phyloP scores from a whole-genome alignment of 257 asterid genomes.

The Anisodus tanguticus region DNA sequence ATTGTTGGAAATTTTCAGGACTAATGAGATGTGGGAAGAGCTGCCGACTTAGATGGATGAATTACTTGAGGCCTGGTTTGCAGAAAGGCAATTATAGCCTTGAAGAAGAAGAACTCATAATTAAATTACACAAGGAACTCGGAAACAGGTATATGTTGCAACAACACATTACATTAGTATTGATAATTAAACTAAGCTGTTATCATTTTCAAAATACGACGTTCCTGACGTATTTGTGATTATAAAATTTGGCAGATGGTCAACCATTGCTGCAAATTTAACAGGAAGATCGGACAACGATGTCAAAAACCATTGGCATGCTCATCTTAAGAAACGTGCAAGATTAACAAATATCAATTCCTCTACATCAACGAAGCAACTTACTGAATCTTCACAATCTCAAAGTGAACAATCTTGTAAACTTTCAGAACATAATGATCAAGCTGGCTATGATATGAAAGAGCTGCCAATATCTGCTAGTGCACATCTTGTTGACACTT shows the following conservation, averaged over 20 bases:
- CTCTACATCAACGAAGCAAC: neutral
- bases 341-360: neutral
- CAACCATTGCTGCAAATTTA: neutral
- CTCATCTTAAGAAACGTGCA: conserved; percentile 44
- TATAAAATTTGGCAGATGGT: neutral
- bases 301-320: conserved; percentile 58
- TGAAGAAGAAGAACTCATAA: conserved; percentile 52
- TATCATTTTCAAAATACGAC: no score
- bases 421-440: neutral
- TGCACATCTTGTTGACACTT: neutral
- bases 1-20: neutral
- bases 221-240: no score
- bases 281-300: conserved; percentile 52
- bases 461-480: neutral
- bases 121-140: conserved; percentile 46
- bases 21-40: conserved; percentile 64
- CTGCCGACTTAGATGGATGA: conserved; percentile 66
- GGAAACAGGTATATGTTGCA: conserved; percentile 48
- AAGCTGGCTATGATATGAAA: neutral
- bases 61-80: conserved; percentile 58
- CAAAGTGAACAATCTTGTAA: conserved; percentile 3
- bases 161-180: neutral
- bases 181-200: no score
- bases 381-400: neutral
- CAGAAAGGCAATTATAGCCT: conserved; percentile 47